phyloP scores from a whole-genome alignment of 805 yeast species.

The Ascoidea asiatica region DNA sequence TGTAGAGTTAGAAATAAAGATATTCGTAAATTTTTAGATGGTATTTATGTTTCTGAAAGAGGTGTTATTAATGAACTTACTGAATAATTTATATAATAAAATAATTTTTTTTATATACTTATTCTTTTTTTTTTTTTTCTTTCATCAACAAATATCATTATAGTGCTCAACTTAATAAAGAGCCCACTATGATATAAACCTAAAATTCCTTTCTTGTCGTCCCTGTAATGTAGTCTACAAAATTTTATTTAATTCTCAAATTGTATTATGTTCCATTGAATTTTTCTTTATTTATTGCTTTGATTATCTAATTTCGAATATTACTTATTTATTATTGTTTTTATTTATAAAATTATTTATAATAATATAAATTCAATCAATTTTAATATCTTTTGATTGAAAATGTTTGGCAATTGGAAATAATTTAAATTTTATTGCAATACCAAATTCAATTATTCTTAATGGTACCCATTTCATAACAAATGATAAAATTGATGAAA shows the following conservation, averaged over 20 bases:
- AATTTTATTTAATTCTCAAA: too few species aligned
- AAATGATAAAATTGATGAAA: slow-evolving; percentile 24
- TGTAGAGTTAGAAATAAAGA: slow-evolving; percentile 99
- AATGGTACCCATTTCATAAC: slow-evolving; percentile 29
- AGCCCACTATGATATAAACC: neutral
- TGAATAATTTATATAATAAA: too few species aligned
- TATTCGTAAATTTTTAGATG: slow-evolving; percentile 99
- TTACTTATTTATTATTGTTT: too few species aligned
- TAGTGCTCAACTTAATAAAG: neutral
- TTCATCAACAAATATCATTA: neutral
- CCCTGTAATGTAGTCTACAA: too few species aligned
- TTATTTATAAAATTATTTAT: too few species aligned
- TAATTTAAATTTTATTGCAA: slow-evolving; percentile 28
- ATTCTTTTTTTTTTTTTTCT: neutral
- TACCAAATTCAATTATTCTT: slow-evolving; percentile 26
- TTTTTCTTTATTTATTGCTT: too few species aligned
- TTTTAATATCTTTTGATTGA: slow-evolving; percentile 2
- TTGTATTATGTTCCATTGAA: too few species aligned
- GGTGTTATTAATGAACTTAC: slow-evolving; percentile 64
- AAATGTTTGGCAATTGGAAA: slow-evolving; percentile 20
- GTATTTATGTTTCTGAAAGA: slow-evolving; percentile 97
- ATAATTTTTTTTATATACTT: too few species aligned
- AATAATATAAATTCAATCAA: neutral
- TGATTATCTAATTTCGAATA: too few species aligned
- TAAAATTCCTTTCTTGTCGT: too few species aligned